These are phyloP conservation scores for Solanum arcanum DNA, from an alignment of 257 asterid genomes.

Conservation along the genomic window DNA sequence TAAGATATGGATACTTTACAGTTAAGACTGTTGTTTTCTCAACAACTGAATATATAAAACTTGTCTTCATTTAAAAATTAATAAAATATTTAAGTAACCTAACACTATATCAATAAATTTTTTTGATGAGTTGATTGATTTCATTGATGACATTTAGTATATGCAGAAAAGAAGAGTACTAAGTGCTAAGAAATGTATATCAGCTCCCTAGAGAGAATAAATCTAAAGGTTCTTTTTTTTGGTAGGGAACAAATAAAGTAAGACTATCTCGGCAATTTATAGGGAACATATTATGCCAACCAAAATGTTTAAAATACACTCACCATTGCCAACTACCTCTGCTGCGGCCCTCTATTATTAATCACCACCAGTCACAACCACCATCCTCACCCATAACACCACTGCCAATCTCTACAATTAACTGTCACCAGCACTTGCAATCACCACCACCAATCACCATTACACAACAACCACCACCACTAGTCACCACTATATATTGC, in stretches of 20 bases:
- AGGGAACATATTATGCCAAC: neutral
- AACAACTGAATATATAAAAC: neutral
- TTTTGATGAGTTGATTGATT: neutral
- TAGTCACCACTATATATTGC: neutral
- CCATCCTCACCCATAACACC: neutral
- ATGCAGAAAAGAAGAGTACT: neutral
- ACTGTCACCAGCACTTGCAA: neutral
- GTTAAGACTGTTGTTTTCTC: neutral
- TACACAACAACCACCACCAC: neutral
- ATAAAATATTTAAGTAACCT: neutral
- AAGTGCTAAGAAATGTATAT: neutral
- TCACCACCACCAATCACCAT: neutral
- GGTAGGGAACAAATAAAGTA: neutral
- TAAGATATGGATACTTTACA: neutral
- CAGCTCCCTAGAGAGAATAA: neutral
- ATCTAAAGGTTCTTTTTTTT: neutral
- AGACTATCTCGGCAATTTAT: neutral
- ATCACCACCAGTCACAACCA: neutral
- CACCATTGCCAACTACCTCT: neutral
- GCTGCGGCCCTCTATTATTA: neutral
- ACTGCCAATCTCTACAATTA: neutral
- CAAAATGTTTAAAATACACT: neutral
- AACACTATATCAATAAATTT: neutral
- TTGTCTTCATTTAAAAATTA: neutral
- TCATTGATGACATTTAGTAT: neutral